Conservation (phyloP, 257 asterid genomes). For the Cruciata laevipes region DNA sequence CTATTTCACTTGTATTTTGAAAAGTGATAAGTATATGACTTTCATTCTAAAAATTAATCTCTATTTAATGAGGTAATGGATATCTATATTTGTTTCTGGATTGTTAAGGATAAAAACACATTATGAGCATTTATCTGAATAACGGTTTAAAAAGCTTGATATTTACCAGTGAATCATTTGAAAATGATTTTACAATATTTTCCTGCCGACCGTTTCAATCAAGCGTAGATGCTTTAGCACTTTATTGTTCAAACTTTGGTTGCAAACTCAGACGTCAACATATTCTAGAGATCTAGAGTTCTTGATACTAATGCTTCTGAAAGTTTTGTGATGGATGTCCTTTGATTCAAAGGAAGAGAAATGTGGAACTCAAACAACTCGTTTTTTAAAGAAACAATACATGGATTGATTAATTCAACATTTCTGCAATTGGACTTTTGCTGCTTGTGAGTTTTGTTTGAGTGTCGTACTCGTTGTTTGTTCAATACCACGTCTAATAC, state of each 20-base stretch:
- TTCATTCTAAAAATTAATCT: background rate
- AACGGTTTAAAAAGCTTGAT: background rate
- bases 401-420: background rate
- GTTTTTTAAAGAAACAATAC: background rate
- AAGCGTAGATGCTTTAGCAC: background rate
- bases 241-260: background rate
- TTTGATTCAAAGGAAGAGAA: constrained; percentile 1
- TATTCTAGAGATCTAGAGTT: background rate
- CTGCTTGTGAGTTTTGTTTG: background rate
- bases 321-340: background rate
- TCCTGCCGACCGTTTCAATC: background rate
- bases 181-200: background rate
- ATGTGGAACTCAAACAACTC: background rate
- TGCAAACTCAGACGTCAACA: background rate
- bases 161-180: background rate
- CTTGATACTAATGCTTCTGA: background rate
- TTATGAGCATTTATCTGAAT: background rate
- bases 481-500: background rate
- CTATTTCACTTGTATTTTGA: background rate
- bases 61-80: background rate
- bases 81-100: background rate
- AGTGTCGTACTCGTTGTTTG: background rate
- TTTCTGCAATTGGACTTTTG: background rate
- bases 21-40: background rate
- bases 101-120: background rate